Conservation (phyloP, 345 rosid species). For the Euphorbia pulcherrima region DNA sequence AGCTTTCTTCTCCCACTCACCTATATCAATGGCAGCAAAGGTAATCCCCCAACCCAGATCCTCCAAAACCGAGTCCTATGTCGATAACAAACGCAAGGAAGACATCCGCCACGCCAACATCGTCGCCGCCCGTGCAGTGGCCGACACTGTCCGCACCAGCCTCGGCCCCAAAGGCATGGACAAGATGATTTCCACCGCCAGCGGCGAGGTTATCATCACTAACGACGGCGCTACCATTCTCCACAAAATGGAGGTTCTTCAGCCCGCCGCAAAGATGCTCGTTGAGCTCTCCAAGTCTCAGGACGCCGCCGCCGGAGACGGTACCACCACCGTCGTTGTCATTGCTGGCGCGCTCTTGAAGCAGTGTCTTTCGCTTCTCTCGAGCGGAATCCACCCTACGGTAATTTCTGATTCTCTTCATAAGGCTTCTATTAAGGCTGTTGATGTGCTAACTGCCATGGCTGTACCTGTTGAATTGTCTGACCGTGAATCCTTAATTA, state of each 20-base stretch:
- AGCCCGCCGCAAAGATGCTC: constrained; percentile 97
- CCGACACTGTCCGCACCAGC: constrained; percentile 87
- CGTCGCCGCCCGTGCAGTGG: constrained; percentile 68
- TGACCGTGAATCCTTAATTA: constrained; percentile 73
- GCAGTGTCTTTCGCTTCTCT: constrained; percentile 64
- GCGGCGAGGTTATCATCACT: constrained; percentile 92
- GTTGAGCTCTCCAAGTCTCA: constrained; percentile 94
- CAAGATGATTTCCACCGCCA: constrained; percentile 90
- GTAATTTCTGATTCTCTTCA: constrained; percentile 92
- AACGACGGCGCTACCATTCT: constrained; percentile 98
- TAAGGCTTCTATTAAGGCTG: constrained; percentile 60
- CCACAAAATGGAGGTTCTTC: constrained; percentile 93
- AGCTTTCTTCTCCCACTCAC: background rate
- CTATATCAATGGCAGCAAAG: constrained; percentile 38
- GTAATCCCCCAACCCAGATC: constrained; percentile 40
- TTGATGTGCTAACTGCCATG: constrained; percentile 85
- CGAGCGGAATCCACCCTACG: constrained; percentile 86
- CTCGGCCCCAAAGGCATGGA: constrained; percentile 99
- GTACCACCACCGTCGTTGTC: constrained; percentile 96
- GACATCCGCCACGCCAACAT: constrained; percentile 89
- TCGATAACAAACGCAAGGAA: constrained; percentile 90
- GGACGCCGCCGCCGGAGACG: constrained; percentile 93
- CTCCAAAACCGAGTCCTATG: constrained; percentile 85
- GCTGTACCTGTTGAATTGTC: constrained; percentile 86
- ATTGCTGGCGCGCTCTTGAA: constrained; percentile 85